Conservation (phyloP, 2,329 filamentous ascomycete species). For the Pestalotiopsis sp. region DNA sequence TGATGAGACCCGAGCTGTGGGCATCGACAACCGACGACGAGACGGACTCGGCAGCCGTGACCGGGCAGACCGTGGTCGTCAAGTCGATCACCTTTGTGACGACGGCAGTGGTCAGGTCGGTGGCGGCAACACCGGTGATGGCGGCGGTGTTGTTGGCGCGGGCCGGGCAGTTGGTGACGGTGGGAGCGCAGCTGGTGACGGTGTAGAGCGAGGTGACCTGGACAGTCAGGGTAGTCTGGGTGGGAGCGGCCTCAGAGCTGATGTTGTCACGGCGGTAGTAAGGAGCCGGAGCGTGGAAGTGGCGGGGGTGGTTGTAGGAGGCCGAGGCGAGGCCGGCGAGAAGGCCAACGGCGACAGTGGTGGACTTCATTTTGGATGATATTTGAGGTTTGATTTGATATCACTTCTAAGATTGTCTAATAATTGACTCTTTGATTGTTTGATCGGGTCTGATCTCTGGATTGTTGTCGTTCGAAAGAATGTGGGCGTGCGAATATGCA, state of each 20-base stretch:
- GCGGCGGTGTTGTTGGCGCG: constrained; percentile 22
- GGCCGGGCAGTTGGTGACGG: constrained; percentile 35
- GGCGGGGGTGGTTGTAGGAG: constrained; percentile 30
- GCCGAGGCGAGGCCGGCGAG: constrained; percentile 33
- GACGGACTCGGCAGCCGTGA: constrained; percentile 30
- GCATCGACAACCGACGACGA: constrained; percentile 31
- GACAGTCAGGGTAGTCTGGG: constrained; percentile 33
- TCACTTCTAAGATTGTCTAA: constrained; percentile 12
- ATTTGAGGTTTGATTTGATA: constrained; percentile 3
- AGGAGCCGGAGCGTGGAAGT: constrained; percentile 23
- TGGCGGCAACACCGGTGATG: constrained; percentile 10
- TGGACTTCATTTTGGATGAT: constrained; percentile 34
- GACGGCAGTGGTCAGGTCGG: constrained; percentile 21
- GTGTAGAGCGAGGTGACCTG: constrained; percentile 31
- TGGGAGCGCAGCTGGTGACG: constrained; percentile 33
- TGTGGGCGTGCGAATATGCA: constrained; percentile 30
- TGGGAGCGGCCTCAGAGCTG: constrained; percentile 12
- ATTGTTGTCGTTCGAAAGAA: constrained; percentile 29
- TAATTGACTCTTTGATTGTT: constrained; percentile 15
- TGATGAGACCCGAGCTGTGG: constrained; percentile 32
- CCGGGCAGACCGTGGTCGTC: constrained; percentile 39
- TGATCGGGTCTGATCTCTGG: constrained; percentile 26
- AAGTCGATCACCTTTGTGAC: constrained; percentile 37
- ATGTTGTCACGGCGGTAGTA: constrained; percentile 30
- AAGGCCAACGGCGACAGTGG: constrained; percentile 32